Conservation (phyloP, 768 basidiomycete genomes). For the Boletus rubroflammeus region DNA sequence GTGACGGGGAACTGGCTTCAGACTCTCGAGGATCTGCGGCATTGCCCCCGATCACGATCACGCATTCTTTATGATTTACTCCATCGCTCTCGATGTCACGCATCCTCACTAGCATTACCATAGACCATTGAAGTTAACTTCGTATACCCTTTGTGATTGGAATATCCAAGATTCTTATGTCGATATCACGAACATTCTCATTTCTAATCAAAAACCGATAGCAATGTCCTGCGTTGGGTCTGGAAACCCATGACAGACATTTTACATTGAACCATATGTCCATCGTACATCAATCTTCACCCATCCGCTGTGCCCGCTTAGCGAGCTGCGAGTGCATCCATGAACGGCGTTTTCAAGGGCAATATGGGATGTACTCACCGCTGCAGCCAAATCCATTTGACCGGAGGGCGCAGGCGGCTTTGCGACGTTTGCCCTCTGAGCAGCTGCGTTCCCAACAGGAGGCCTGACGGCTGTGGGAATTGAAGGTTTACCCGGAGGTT, state of each 20-base stretch:
- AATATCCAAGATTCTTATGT: slow-evolving; percentile 11
- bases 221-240: slow-evolving; percentile 1
- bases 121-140: slow-evolving; percentile 25
- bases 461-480: slow-evolving; percentile 58
- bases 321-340: slow-evolving; percentile 51
- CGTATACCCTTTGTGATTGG: slow-evolving; percentile 26
- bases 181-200: slow-evolving; percentile 12
- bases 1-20: slow-evolving; percentile 26
- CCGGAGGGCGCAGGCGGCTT: slow-evolving; percentile 46
- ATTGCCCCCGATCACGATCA: slow-evolving; percentile 44
- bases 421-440: slow-evolving; percentile 38
- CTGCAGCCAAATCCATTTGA: slow-evolving; percentile 82
- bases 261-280: neutral
- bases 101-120: slow-evolving; percentile 13
- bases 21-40: slow-evolving; percentile 10
- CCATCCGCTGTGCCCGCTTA: slow-evolving; percentile 67
- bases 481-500: slow-evolving; percentile 56
- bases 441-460: slow-evolving; percentile 33
- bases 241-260: neutral
- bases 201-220: slow-evolving; percentile 12
- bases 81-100: slow-evolving; percentile 3
- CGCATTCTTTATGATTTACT: slow-evolving; percentile 33
- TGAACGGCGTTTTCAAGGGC: neutral
- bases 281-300: slow-evolving; percentile 38
- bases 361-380: slow-evolving; percentile 44